These are phyloP conservation scores for Delonix regia DNA, from an alignment of 306 rosid genomes.

Conservation along the genomic window DNA sequence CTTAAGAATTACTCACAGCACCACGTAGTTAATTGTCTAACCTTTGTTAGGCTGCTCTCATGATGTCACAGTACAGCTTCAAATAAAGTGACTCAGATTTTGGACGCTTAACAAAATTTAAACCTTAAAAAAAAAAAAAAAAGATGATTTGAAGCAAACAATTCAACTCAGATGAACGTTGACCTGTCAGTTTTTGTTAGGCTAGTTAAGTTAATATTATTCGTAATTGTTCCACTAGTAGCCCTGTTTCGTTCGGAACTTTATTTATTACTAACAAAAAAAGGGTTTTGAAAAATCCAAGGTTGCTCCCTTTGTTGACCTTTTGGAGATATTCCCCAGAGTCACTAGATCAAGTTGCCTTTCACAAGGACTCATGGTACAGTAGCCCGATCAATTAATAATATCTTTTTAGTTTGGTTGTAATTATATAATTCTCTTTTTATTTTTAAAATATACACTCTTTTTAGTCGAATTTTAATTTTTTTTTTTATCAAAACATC, in stretches of 20 bases:
- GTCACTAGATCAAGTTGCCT: not conserved
- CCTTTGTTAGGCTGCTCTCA: conserved; percentile 20
- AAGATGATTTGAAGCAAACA: not conserved
- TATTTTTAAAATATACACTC: too few species aligned
- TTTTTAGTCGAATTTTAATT: too few species aligned
- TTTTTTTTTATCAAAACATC: too few species aligned
- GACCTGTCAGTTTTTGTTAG: not conserved
- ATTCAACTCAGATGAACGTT: not conserved
- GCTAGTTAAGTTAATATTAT: not conserved
- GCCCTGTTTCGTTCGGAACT: not conserved
- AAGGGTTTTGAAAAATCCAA: not conserved
- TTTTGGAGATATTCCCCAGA: not conserved
- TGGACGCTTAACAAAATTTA: not conserved
- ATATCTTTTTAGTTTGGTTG: too few species aligned
- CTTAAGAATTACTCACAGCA: not conserved
- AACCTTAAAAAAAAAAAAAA: too few species aligned
- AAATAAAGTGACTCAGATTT: not conserved
- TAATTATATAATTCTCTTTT: too few species aligned
- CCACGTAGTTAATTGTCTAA: not conserved
- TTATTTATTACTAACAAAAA: too few species aligned
- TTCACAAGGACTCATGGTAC: conserved; percentile 30
- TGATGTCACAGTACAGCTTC: not conserved
- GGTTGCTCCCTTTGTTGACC: not conserved
- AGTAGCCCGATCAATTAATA: too few species aligned
- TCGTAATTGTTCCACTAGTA: too few species aligned